Conservation (phyloP, 1,284 basidiomycete genomes). For the Pterulicium gracile region DNA sequence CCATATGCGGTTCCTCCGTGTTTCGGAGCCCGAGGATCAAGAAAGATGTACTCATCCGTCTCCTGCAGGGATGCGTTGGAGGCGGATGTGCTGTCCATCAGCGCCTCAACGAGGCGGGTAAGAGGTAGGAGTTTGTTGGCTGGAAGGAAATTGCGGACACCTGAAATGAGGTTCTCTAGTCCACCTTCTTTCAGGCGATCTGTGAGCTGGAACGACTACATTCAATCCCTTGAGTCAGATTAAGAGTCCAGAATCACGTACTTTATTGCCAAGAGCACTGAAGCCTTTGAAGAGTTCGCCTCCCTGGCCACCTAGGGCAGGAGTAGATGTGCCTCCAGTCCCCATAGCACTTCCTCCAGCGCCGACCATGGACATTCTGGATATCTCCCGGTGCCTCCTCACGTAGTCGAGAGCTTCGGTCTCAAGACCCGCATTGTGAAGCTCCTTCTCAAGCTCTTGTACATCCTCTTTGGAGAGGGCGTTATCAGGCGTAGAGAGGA, state of each 20-base stretch:
- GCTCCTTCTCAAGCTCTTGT: conserved; percentile 77
- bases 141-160: conserved; percentile 97
- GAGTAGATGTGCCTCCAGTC: conserved; percentile 57
- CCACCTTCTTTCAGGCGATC: conserved; percentile 92
- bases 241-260: conserved; percentile 25
- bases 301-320: conserved; percentile 59
- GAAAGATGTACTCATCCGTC: conserved; percentile 92
- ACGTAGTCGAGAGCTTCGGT: conserved; percentile 89
- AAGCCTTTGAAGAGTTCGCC: conserved; percentile 87
- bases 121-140: conserved; percentile 90
- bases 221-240: no score
- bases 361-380: conserved; percentile 71
- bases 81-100: conserved; percentile 93
- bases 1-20: conserved; percentile 32
- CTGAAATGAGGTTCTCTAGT: conserved; percentile 91
- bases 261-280: conserved; percentile 83
- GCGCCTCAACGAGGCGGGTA: conserved; percentile 86
- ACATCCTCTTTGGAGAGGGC: conserved; percentile 81
- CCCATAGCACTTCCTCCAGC: no score
- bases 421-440: conserved; percentile 74
- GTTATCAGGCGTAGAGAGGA: conserved; percentile 78
- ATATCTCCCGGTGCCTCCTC: conserved; percentile 84
- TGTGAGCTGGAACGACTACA: conserved; percentile 53
- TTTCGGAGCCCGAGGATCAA: conserved; percentile 80
- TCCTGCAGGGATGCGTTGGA: conserved; percentile 90